Conservation (phyloP, 352 stramenopile species). For the Elongisporangium undulatum region DNA sequence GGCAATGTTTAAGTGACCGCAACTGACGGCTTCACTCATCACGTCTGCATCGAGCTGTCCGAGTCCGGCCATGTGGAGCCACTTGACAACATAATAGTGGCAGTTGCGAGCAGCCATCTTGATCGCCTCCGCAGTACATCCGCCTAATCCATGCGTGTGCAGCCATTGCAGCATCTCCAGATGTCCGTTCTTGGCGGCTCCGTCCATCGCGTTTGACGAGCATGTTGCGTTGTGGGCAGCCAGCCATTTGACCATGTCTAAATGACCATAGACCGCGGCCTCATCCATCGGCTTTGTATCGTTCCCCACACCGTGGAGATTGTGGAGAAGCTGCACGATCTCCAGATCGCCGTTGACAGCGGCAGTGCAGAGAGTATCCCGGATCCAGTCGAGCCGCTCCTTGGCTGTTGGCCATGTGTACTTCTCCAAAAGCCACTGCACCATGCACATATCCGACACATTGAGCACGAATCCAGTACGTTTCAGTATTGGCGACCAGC, state of each 20-base stretch:
- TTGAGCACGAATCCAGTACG: background rate
- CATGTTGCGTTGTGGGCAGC: conserved; percentile 30
- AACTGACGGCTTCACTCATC: background rate
- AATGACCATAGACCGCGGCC: conserved; percentile 47
- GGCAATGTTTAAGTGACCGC: background rate
- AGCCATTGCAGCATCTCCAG: conserved; percentile 51
- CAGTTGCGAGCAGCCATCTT: background rate
- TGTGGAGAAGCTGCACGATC: conserved; percentile 36
- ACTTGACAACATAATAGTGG: background rate
- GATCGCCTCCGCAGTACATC: background rate
- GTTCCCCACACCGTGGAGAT: conserved; percentile 26
- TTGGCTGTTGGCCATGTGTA: background rate
- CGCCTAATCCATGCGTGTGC: conserved; percentile 12
- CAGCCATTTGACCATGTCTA: conserved; percentile 43
- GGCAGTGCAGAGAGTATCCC: conserved; percentile 4
- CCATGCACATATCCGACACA: background rate
- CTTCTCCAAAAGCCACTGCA: background rate
- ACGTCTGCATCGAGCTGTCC: background rate
- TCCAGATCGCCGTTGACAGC: conserved; percentile 41
- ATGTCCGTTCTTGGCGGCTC: conserved; percentile 33
- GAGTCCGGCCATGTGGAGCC: background rate
- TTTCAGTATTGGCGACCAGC: background rate
- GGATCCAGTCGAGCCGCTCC: background rate
- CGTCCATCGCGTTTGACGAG: conserved; percentile 40
- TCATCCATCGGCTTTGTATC: conserved; percentile 34